Conservation (phyloP, 2,329 filamentous ascomycete species). For the Ceratocystis harringtonii region DNA sequence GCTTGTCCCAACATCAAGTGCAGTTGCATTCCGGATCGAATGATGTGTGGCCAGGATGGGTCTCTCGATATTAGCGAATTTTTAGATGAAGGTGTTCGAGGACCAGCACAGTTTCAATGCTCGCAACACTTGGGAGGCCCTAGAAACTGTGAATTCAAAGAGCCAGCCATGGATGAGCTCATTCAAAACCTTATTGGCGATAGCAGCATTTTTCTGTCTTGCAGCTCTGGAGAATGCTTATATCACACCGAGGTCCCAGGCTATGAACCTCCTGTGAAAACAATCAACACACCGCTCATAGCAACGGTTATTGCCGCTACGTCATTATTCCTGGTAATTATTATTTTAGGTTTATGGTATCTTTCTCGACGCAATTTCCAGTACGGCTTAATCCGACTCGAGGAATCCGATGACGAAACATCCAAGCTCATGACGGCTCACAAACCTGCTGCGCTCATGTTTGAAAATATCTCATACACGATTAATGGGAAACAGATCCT, state of each 20-base stretch:
- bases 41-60: conserved; percentile 83
- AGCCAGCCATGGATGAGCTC: conserved; percentile 82
- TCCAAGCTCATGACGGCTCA: conserved; percentile 81
- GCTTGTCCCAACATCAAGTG: conserved; percentile 74
- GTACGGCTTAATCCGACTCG: conserved; percentile 63
- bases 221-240: conserved; percentile 78
- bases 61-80: conserved; percentile 90
- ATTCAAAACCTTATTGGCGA: conserved; percentile 86
- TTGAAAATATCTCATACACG: conserved; percentile 72
- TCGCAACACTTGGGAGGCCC: conserved; percentile 46
- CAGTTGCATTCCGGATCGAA: conserved; percentile 74
- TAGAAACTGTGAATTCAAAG: conserved; percentile 66
- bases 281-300: conserved; percentile 93
- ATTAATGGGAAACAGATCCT: conserved; percentile 83
- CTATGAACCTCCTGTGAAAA: conserved; percentile 74
- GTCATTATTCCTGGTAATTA: conserved; percentile 74
- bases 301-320: conserved; percentile 80
- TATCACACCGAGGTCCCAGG: conserved; percentile 88
- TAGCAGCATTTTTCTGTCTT: conserved; percentile 68
- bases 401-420: conserved; percentile 79
- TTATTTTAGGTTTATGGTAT: conserved; percentile 76
- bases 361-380: conserved; percentile 57
- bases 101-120: conserved; percentile 73
- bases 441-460: conserved; percentile 76
- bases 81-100: conserved; percentile 64